Conservation (phyloP, 192 early-diverging fungal species). For the Coemansia sp. region DNA sequence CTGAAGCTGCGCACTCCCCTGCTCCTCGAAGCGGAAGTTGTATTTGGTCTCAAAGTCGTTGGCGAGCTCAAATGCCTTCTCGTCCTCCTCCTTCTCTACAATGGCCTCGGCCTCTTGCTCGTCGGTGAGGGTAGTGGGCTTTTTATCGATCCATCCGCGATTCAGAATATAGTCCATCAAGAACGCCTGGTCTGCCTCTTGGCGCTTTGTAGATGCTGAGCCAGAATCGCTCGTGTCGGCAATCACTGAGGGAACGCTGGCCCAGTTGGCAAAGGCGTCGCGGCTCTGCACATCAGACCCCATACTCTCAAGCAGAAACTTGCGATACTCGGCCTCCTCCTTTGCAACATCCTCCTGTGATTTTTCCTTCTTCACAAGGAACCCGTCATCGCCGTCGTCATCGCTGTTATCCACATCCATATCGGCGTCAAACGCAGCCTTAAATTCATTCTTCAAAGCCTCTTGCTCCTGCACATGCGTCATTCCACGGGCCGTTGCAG, state of each 20-base stretch:
- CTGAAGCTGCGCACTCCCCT: conserved; percentile 62
- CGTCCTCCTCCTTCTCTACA: conserved; percentile 71
- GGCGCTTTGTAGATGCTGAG: neutral
- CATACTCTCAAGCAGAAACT: conserved; percentile 83
- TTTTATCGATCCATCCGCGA: conserved; percentile 90
- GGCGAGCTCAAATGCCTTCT: conserved; percentile 71
- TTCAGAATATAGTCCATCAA: conserved; percentile 92
- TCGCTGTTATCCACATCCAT: conserved; percentile 32
- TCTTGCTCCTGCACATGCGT: conserved; percentile 86
- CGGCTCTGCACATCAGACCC: conserved; percentile 14
- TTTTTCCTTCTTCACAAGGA: conserved; percentile 72
- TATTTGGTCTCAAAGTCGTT: conserved; percentile 88
- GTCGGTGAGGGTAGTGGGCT: conserved; percentile 54
- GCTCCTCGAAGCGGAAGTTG: conserved; percentile 95
- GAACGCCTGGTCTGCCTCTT: conserved; percentile 57
- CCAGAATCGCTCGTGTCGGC: conserved; percentile 47
- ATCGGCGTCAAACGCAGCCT: conserved; percentile 55
- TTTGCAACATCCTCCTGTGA: conserved; percentile 68
- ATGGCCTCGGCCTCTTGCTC: conserved; percentile 63
- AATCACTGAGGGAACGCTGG: conserved; percentile 60
- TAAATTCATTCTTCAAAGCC: conserved; percentile 67
- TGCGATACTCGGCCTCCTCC: conserved; percentile 88
- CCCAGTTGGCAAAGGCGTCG: conserved; percentile 29
- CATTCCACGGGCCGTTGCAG: no score
- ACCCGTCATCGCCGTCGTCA: conserved; percentile 62